Base-by-base conservation (phyloP, 768 basidiomycete genomes). In the Lactifluus hygrophoroides region DNA sequence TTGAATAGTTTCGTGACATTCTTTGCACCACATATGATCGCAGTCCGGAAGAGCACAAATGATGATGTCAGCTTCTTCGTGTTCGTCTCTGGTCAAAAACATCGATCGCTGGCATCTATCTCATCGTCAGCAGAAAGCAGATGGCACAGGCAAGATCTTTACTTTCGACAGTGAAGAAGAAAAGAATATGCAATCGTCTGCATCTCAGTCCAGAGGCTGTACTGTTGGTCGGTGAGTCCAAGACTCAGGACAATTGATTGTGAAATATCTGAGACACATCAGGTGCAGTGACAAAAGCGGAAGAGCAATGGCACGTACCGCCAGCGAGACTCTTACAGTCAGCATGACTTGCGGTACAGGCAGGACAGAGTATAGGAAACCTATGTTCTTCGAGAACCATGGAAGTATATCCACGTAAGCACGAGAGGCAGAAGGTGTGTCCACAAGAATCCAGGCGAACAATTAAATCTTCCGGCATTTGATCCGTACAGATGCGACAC, bases 311-410 rank as follows among this genome's bases (percentile, higher is more conserved):
- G 7, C 48, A 58, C 73, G 60, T 67, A 75, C 76, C 70, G 45
- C 69, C 68, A n/a, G 71, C 71, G 16, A 66, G 64, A 5, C 34
- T 50, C 50, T 57, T 54, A 13, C 54, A 56, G 37, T 40, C 56
- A 14, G 66, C 57, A 10, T 61, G 65, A 30, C 69, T 66, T 16
- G 72, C 67, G 14, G 72, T 68, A 58, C 86, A 88, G 32, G 76
- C 64, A 1, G 85, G 86, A 67, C 85, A 87, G 13, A 77, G 65
- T 30, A 87, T 78, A 4, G 85, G 85, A 48, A 77, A 85, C 10
- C 75, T 75, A 52, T 75, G 75, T 37, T 82, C 80, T 16, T 72
- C 70, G 19, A 86, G 71, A 67, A 77, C 78, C 5, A 75, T 70
- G 30, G 63, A 63, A 13, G 79, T 69, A 51, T 79, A 76, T 4